Evolutionary conservation across 495 filamentous ascomycete genomes (phyloP).

Genomic region (Penicillium roqueforti): DNA sequence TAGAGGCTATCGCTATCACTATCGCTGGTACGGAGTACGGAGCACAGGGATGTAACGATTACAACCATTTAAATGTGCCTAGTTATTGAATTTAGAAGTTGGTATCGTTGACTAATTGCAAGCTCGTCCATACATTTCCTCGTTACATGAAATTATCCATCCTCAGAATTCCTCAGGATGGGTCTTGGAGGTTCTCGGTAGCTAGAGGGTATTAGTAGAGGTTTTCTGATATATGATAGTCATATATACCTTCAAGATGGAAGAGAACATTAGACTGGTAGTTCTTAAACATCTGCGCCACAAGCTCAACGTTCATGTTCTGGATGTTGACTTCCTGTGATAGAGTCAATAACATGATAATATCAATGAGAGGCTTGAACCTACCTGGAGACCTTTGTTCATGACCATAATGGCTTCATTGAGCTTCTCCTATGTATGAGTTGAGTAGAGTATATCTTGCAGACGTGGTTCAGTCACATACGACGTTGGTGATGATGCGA

Average conservation of each 20-base stretch:
- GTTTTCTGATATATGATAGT: not conserved
- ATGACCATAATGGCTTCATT: constrained; percentile 90
- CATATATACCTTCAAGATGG: constrained; percentile 80
- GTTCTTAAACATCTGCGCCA: constrained; percentile 99
- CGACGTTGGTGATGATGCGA: constrained; percentile 95
- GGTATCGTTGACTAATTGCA: constrained; percentile 6
- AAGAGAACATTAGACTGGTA: constrained; percentile 98
- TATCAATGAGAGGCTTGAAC: constrained; percentile 1
- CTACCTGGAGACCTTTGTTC: constrained; percentile 86
- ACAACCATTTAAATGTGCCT: not conserved
- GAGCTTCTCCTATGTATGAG: constrained; percentile 74
- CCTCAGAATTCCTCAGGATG: constrained; percentile 43
- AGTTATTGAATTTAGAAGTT: not conserved
- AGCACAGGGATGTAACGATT: not conserved
- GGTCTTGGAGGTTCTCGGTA: constrained; percentile 81
- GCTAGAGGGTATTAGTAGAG: constrained; percentile 43
- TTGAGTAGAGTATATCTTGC: not conserved
- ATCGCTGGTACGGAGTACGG: not conserved
- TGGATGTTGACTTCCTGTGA: constrained; percentile 90
- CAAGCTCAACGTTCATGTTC: constrained; percentile 97
- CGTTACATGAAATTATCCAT: constrained; percentile 5
- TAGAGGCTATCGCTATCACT: constrained; percentile 9
- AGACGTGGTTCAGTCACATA: constrained; percentile 36
- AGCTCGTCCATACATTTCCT: constrained; percentile 12
- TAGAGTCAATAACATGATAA: constrained; percentile 2